Evolutionary conservation across 495 filamentous ascomycete genomes (phyloP).

Genomic region (Extremus antarcticus): DNA sequence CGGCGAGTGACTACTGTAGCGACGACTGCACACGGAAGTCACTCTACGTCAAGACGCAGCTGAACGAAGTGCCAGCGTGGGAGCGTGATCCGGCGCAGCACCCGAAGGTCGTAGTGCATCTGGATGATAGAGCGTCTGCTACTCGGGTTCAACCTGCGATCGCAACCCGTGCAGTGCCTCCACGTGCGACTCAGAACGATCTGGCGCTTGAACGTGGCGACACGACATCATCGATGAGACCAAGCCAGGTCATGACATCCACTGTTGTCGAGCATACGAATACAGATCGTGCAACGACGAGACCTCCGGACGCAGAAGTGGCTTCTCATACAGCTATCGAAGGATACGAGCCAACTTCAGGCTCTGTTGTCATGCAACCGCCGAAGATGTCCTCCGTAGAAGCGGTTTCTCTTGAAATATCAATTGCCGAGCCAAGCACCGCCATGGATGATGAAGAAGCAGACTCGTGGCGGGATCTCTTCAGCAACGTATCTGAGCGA

Average conservation of each 20-base stretch:
- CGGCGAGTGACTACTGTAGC: conserved; percentile 42
- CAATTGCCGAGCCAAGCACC: neutral
- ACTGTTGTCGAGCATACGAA: conserved; percentile 40
- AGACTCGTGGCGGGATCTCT: neutral
- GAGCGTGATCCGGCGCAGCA: conserved; percentile 43
- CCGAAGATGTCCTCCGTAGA: neutral
- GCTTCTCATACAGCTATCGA: conserved; percentile 1
- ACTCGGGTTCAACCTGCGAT: no score
- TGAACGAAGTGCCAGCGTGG: conserved; percentile 69
- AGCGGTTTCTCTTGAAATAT: neutral
- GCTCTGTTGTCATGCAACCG: neutral
- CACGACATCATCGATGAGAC: conserved; percentile 19
- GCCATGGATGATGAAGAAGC: neutral
- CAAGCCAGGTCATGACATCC: conserved; percentile 24
- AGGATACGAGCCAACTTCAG: neutral
- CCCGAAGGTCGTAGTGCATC: conserved; percentile 19
- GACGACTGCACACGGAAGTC: conserved; percentile 65
- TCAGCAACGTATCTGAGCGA: neutral
- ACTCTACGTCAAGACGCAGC: conserved; percentile 75
- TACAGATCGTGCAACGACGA: neutral
- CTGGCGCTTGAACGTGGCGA: conserved; percentile 48
- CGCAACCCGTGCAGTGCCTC: neutral
- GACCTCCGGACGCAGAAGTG: neutral
- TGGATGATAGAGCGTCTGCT: conserved; percentile 17
- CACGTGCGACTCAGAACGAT: conserved; percentile 11